Evolutionary conservation across 345 rosid species (phyloP), one percentile per base, ranked within the genome.

Genomic region (Dipteronia sinensis): DNA sequence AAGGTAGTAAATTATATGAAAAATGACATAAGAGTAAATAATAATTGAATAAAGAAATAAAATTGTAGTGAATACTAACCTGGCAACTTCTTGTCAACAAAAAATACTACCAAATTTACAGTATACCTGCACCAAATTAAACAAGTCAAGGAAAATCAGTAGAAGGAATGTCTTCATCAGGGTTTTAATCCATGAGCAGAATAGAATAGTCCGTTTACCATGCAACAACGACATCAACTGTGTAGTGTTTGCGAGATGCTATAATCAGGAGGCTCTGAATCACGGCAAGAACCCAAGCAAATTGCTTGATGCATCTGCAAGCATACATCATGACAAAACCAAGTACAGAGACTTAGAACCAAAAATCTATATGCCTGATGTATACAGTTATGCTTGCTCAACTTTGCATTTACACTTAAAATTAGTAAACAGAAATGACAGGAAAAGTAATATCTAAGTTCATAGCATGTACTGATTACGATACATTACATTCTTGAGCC

Each of bases 171-270:
- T 23, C 7, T 34, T 10, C 9, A 5, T 7, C 19, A 10, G 25
- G 6, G 23, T 61, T 51, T 29, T 53, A 29, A 16, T 31, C 8
- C 19, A 62, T 13, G 34, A 53, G 64, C 62, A 64, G n/a, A 62
- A 55, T 22, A n/a, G 65, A 42, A 75, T n/a, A 19, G 17, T 46
- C 23, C 4, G 16, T 81, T 75, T 82, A 94, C 97, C 98, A 94
- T 69, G 96, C 96, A 83, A 94, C 94, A 73, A 90, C 91, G 67
- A 91, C 75, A 76, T 94, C 98, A 27, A 92, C 97, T 0, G 97
- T 88, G 83, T 94, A 92, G 85, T 92, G 95, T 80, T 94, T 92
- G 83, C 92, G 89, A 63, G 96, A 94, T 58, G 98, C 98, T 83
- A 94, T 75, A 78, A 92, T 94, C 80, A 94, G 73, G n/a, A 94